Percentiles rank a stretch among this genome's conserved stretches.
phyloP scores from a whole-genome alignment of 1,284 basidiomycete species.

The Apiotrichum brassicae region DNA sequence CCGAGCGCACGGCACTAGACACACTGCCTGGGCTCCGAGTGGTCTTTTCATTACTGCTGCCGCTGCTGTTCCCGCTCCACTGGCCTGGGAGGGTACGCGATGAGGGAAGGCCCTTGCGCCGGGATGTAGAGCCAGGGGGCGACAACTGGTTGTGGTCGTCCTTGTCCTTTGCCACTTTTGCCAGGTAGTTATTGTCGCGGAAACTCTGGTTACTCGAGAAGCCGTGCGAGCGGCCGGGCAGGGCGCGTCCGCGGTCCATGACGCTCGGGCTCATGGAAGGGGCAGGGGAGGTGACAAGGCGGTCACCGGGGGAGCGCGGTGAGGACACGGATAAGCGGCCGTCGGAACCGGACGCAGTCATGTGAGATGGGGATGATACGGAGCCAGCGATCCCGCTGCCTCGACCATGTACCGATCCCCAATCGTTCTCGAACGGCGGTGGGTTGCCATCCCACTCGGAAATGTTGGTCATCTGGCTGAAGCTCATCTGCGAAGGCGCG shows the following conservation, averaged over 20 bases:
- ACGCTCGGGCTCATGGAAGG: slow-evolving; percentile 7
- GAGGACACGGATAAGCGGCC: background rate
- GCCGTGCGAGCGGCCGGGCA: slow-evolving; percentile 30
- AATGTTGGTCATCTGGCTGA: slow-evolving; percentile 3
- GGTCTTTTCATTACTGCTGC: too few relatives aligned
- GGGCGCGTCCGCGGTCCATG: background rate
- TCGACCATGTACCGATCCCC: background rate
- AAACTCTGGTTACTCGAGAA: slow-evolving; percentile 33
- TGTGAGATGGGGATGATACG: background rate
- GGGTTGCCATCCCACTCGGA: slow-evolving; percentile 34
- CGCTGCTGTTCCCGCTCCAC: too few relatives aligned
- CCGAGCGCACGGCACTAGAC: background rate
- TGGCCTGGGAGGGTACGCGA: too few relatives aligned
- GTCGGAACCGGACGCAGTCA: slow-evolving; percentile 1
- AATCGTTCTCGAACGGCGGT: slow-evolving; percentile 16
- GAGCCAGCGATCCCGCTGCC: background rate
- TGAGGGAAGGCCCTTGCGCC: background rate
- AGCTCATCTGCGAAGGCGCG: slow-evolving; percentile 4
- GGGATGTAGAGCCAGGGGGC: background rate
- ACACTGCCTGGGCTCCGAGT: too few relatives aligned
- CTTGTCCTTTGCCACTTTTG: slow-evolving; percentile 26
- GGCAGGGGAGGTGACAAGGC: slow-evolving; percentile 1
- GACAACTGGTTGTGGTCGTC: background rate
- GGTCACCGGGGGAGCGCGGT: slow-evolving; percentile 1
- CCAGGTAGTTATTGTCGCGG: slow-evolving; percentile 36